phyloP scores from a whole-genome alignment of 805 yeast species.

The Saccharomycopsis olivae region DNA sequence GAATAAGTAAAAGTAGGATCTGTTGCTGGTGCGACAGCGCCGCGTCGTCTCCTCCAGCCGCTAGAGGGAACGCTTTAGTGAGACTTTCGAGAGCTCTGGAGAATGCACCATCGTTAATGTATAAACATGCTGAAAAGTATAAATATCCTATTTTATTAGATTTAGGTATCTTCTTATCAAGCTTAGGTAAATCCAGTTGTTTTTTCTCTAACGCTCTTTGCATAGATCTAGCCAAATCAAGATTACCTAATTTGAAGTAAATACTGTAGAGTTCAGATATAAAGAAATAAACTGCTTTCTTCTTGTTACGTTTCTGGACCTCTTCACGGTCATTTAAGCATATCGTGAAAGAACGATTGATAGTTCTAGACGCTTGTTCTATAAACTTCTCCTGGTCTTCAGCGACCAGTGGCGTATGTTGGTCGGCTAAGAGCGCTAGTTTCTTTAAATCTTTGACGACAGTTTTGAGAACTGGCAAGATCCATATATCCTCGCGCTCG shows the following conservation, averaged over 20 bases:
- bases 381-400: constrained; percentile 21
- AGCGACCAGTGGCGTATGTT: background rate
- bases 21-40: constrained; percentile 20
- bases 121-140: constrained; percentile 59
- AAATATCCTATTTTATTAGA: constrained; percentile 49
- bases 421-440: constrained; percentile 21
- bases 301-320: constrained; percentile 37
- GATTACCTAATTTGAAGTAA: constrained; percentile 54
- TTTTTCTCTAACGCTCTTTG: constrained; percentile 57
- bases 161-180: constrained; percentile 28
- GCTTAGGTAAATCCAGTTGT: constrained; percentile 39
- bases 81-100: constrained; percentile 40
- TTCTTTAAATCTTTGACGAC: constrained; percentile 30
- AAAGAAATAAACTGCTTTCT: constrained; percentile 58
- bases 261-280: constrained; percentile 58
- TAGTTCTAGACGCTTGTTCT: constrained; percentile 49
- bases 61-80: constrained; percentile 32
- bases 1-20: constrained; percentile 52
- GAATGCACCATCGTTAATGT: constrained; percentile 56
- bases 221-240: constrained; percentile 64
- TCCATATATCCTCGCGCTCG: constrained; percentile 44
- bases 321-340: constrained; percentile 71
- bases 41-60: too few relatives aligned
- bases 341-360: constrained; percentile 64
- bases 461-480: constrained; percentile 32